Conservation (phyloP, 768 basidiomycete genomes). For the Auriscalpium microsporum region DNA sequence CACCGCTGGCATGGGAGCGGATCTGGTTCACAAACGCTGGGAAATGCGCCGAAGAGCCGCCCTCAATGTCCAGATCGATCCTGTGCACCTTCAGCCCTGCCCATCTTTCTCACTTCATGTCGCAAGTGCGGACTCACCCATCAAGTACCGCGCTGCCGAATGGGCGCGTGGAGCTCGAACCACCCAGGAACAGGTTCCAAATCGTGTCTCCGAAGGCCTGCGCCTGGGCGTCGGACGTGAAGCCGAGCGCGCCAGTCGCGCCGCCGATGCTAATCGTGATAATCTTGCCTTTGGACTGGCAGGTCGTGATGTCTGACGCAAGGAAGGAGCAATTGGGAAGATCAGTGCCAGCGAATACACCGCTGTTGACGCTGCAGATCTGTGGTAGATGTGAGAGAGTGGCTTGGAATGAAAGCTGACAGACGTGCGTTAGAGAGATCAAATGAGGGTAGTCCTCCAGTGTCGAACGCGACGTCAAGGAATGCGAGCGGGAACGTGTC, state of each 20-base stretch:
- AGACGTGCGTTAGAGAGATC: conserved; percentile 48
- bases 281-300: conserved; percentile 41
- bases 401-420: neutral
- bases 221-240: conserved; percentile 50
- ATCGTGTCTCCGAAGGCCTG: conserved; percentile 53
- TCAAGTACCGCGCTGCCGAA: conserved; percentile 68
- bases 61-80: conserved; percentile 69
- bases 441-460: conserved; percentile 49
- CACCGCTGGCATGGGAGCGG: conserved; percentile 39
- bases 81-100: conserved; percentile 10
- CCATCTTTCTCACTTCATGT: neutral
- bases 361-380: conserved; percentile 55
- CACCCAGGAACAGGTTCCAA: conserved; percentile 69
- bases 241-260: conserved; percentile 53
- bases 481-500: conserved; percentile 57
- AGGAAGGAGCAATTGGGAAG: conserved; percentile 56
- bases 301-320: conserved; percentile 51
- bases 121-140: conserved; percentile 34
- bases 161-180: conserved; percentile 50
- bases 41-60: conserved; percentile 33
- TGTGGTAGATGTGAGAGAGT: conserved; percentile 18
- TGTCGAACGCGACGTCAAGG: conserved; percentile 49
- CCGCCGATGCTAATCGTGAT: conserved; percentile 31
- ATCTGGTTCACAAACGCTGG: conserved; percentile 39
- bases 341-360: conserved; percentile 53